Conservation (phyloP, 2,329 filamentous ascomycete genomes). For the Penicillium sp. region DNA sequence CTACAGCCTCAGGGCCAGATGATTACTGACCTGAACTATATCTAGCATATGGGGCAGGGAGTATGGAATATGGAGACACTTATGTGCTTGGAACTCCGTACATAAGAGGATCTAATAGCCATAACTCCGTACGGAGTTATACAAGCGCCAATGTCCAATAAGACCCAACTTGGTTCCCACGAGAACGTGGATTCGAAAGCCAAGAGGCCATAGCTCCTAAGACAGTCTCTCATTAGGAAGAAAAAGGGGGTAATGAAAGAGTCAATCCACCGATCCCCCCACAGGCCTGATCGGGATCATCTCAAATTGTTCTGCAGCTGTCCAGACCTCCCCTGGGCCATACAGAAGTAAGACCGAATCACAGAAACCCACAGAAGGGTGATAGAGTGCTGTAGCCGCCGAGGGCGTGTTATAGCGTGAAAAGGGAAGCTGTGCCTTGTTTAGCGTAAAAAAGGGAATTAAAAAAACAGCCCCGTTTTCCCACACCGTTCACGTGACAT, state of each 20-base stretch:
- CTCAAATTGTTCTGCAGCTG: slow-evolving; percentile 1
- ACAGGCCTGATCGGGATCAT: slow-evolving; percentile 10
- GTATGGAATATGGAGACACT: too few species aligned
- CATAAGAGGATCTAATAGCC: too few species aligned
- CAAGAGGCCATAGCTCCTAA: slow-evolving; percentile 1
- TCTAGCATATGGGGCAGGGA: too few species aligned
- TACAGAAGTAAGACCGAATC: neutral
- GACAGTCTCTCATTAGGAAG: neutral
- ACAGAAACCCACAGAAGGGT: neutral
- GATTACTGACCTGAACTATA: too few species aligned
- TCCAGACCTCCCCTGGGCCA: slow-evolving; percentile 1
- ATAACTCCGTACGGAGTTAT: neutral
- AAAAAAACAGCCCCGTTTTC: slow-evolving; percentile 10
- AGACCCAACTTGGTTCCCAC: neutral
- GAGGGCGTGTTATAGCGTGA: slow-evolving; percentile 14
- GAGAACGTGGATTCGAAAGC: neutral
- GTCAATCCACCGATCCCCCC: slow-evolving; percentile 9
- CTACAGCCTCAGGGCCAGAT: too few species aligned
- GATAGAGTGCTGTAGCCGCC: slow-evolving; percentile 15
- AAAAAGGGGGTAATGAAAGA: slow-evolving; percentile 6
- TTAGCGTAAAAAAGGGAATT: slow-evolving; percentile 9
- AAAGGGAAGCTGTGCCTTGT: slow-evolving; percentile 8
- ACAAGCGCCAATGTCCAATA: neutral
- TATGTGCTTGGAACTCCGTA: too few species aligned
- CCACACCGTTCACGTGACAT: slow-evolving; percentile 20